These are phyloP conservation scores for Parasarocladium wereldwijsianum DNA, from an alignment of 2,329 filamentous ascomycete species.

Conservation along the genomic window DNA sequence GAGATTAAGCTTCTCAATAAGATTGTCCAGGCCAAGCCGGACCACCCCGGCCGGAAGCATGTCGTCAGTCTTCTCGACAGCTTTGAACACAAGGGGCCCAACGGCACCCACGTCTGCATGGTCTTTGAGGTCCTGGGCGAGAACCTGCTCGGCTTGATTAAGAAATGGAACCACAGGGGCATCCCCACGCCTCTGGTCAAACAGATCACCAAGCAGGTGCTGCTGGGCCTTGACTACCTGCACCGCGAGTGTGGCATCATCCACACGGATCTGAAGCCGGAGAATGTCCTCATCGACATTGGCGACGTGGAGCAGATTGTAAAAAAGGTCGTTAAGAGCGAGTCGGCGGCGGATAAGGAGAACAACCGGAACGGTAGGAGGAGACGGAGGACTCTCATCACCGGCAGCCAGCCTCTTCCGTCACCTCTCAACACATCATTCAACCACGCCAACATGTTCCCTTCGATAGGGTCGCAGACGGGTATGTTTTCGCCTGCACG, in stretches of 20 bases:
- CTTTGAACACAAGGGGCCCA: constrained; percentile 94
- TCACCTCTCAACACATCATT: constrained; percentile 91
- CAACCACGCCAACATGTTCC: constrained; percentile 60
- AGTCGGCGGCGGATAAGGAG: constrained; percentile 71
- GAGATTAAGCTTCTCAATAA: constrained; percentile 97
- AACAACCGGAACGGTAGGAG: constrained; percentile 85
- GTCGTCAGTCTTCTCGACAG: constrained; percentile 93
- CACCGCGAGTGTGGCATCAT: constrained; percentile 98
- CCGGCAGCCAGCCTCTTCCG: constrained; percentile 88
- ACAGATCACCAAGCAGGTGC: constrained; percentile 96
- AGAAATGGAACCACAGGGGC: constrained; percentile 94
- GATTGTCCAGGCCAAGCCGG: constrained; percentile 88
- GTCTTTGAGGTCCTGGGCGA: constrained; percentile 96
- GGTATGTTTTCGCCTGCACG: background rate
- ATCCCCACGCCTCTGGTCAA: constrained; percentile 95
- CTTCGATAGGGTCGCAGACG: constrained; percentile 46
- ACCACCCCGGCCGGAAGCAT: constrained; percentile 86
- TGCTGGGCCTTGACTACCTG: constrained; percentile 88
- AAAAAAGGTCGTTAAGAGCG: constrained; percentile 83
- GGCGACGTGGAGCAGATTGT: constrained; percentile 98
- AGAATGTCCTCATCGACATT: constrained; percentile 97
- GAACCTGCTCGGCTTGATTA: constrained; percentile 88
- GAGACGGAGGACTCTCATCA: constrained; percentile 84
- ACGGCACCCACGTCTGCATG: constrained; percentile 97
- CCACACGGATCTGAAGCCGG: constrained; percentile 92